Evolutionary conservation across 129 eudicot species (phyloP), one percentile per base, ranked within the genome.

Genomic region (Arctium minus): DNA sequence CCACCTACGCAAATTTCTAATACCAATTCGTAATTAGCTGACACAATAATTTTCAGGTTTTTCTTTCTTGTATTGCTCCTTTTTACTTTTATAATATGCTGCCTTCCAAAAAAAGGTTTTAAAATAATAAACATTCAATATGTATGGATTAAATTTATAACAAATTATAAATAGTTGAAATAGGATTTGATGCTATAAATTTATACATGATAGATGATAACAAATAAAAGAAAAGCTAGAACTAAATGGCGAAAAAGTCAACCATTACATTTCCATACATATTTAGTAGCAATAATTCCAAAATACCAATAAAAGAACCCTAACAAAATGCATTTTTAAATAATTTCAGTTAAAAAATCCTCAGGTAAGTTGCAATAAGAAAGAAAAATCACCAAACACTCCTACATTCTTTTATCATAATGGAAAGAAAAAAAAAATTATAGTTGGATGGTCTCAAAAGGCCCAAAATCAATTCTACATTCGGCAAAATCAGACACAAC

Each of bases 391-490:
- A 56, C 65, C 65, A 44, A 30, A 44, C 74, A 69, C 27, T 44
- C 38, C 62, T 82, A 68, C 72, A 68, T 82, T 82, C 69, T 53
- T 15, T 56, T 56, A 56, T 56, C 22, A 56, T 56, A 56, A 56
- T 56, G 27, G 56, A 29, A 53, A 53, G 56, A 29, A 60, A 56
- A 13, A 13, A 42, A 76, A 15, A 65, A 40, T 78, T 12, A 42
- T 75, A 80, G 29, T 53, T 3, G n/a, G 31, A 38, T 37, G 79
- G 64, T 72, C 35, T 79, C 74, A 74, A 40, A 70, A 72, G 17
- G 82, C 42, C 71, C 72, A 73, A 60, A 84, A 65, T 80, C 74
- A 84, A 79, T 79, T 79, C 84, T 84, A 79, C 80, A 64, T n/a
- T 40, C 38, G 13, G 11, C 42, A 70, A 83, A 77, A 73, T 46